Percentiles rank a stretch among this genome's conserved stretches.
Conservation (phyloP, 2,329 filamentous ascomycete species). For the Hypoxylon sp. region DNA sequence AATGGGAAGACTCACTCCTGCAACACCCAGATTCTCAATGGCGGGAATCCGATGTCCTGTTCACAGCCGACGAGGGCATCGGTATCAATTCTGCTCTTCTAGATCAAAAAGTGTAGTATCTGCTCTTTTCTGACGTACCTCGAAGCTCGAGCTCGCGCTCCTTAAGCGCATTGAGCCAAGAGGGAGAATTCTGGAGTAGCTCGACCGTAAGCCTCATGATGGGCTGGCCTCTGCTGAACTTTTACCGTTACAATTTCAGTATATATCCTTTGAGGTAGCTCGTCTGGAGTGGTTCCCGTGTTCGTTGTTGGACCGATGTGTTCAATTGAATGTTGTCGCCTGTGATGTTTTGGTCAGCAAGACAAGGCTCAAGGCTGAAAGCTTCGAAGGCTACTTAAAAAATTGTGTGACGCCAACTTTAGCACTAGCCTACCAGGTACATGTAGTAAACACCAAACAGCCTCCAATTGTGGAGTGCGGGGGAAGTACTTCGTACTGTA, state of each 20-base stretch:
- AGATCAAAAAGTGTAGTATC: conserved; percentile 85
- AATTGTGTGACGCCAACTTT: conserved; percentile 31
- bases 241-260: conserved; percentile 33
- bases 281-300: neutral
- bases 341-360: conserved; percentile 12
- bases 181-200: conserved; percentile 92
- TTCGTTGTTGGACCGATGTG: neutral
- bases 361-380: conserved; percentile 21
- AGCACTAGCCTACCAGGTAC: neutral
- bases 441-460: too few species aligned
- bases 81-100: conserved; percentile 86
- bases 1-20: conserved; percentile 76
- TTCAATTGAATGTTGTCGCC: conserved; percentile 31
- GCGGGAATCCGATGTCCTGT: conserved; percentile 97
- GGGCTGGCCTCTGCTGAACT: conserved; percentile 40
- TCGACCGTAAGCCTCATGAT: conserved; percentile 95
- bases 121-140: conserved; percentile 98
- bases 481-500: conserved; percentile 16
- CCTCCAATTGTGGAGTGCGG: conserved; percentile 25
- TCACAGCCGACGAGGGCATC: conserved; percentile 66
- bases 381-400: neutral
- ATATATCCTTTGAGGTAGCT: neutral
- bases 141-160: conserved; percentile 98
- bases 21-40: conserved; percentile 97
- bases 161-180: conserved; percentile 98